Base-by-base conservation (phyloP, 345 rosid genomes). In the Euphorbia lathyris region DNA sequence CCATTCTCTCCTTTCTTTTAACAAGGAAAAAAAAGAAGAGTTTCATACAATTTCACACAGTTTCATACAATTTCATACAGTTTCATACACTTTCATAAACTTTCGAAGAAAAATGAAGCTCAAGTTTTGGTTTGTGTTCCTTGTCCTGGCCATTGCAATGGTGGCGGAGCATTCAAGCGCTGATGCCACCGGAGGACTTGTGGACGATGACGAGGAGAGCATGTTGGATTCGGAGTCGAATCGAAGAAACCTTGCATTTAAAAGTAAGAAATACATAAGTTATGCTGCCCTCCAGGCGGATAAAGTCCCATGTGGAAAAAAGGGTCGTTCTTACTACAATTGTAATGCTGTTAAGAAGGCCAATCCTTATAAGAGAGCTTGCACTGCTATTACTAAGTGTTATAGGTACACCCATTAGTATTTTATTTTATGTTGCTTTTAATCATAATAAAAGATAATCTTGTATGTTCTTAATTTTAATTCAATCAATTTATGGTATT, bases 1-100 rank as follows among this genome's bases (percentile, higher is more conserved):
- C 59, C 59, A 55, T 55, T 55, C 59, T 23, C 59, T 55, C 26
- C 59, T 55, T 55, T 55, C 59, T 55, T 34, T 55, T 55, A 55
- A 55, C 11, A 55, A 55, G 59, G 6, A 29, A 55, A 29, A n/a
- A n/a, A n/a, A n/a, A n/a, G n/a, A n/a, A n/a, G n/a, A n/a, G n/a
- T n/a, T n/a, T n/a, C n/a, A n/a, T n/a, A n/a, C n/a, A n/a, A n/a
- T n/a, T n/a, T n/a, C n/a, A n/a, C n/a, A n/a, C n/a, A n/a, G n/a
- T n/a, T n/a, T n/a, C n/a, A n/a, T n/a, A n/a, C n/a, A n/a, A n/a
- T n/a, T n/a, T n/a, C n/a, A n/a, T n/a, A n/a, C n/a, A n/a, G n/a
- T n/a, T n/a, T n/a, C n/a, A n/a, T n/a, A n/a, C n/a, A n/a, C n/a
- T 22, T 4, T 40, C 43, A 55, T 23, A 23, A 52, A n/a, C 9